Conservation (phyloP, 106 monocot genomes). For the Platanthera guangdongensis region DNA sequence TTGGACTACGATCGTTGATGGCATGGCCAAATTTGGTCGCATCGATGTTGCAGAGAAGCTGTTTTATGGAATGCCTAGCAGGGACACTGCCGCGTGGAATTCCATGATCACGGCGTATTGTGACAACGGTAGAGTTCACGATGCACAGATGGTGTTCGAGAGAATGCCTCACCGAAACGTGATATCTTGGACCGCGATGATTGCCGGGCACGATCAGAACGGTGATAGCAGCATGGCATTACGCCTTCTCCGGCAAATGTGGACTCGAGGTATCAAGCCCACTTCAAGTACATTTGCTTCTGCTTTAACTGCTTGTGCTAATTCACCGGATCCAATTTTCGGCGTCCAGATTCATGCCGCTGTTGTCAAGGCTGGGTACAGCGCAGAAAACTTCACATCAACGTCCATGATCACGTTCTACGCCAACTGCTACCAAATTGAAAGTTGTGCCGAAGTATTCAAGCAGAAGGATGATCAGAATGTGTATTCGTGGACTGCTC, state of each 20-base stretch:
- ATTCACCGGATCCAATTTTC: constrained; percentile 18
- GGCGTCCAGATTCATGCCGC: constrained; percentile 51
- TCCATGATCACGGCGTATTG: constrained; percentile 78
- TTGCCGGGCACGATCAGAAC: constrained; percentile 48
- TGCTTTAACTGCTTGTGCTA: constrained; percentile 48
- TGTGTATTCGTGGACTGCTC: constrained; percentile 66
- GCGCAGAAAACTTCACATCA: constrained; percentile 41
- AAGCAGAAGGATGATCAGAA: constrained; percentile 26
- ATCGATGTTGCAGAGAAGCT: constrained; percentile 41
- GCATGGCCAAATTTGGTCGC: constrained; percentile 36
- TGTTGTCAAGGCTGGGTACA: constrained; percentile 31
- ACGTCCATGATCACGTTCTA: constrained; percentile 69
- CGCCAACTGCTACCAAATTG: constrained; percentile 55
- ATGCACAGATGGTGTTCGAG: constrained; percentile 43
- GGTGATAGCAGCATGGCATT: constrained; percentile 33
- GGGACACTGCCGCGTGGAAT: constrained; percentile 73
- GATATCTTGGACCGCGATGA: constrained; percentile 84
- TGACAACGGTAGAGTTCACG: constrained; percentile 27
- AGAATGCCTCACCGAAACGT: constrained; percentile 43
- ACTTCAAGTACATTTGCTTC: constrained; percentile 72
- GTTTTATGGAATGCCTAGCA: constrained; percentile 49
- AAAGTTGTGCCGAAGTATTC: constrained; percentile 29
- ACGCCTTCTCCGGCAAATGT: constrained; percentile 36
- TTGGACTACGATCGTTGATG: constrained; percentile 67
- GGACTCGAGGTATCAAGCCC: constrained; percentile 39